Conservation (phyloP, 768 basidiomycete species). For the Brasilioporus rufonigricans region DNA sequence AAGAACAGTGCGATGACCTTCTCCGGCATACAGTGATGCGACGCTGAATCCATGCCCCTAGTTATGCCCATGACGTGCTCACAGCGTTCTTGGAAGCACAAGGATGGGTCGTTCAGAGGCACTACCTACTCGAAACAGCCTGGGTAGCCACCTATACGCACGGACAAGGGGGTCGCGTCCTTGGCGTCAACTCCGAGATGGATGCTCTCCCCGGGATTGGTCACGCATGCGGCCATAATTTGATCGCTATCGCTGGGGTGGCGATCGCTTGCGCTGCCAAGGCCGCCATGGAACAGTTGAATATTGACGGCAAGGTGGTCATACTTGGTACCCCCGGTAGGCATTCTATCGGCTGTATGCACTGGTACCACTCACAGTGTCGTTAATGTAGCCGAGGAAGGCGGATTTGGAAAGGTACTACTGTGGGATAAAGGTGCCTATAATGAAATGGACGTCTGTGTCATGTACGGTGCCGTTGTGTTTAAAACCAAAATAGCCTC, state of each 20-base stretch:
- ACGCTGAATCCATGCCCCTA: not conserved
- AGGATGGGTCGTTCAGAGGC: constrained; percentile 60
- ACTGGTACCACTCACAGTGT: not conserved
- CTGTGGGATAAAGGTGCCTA: constrained; percentile 79
- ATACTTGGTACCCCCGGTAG: constrained; percentile 80
- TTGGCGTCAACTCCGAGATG: too few relatives aligned
- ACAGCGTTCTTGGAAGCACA: constrained; percentile 60
- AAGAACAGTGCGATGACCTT: not conserved
- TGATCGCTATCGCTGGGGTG: too few relatives aligned
- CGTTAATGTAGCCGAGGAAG: constrained; percentile 65
- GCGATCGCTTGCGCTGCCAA: too few relatives aligned
- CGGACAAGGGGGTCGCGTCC: too few relatives aligned
- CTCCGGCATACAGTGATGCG: not conserved
- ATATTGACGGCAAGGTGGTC: too few relatives aligned
- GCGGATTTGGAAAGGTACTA: constrained; percentile 67
- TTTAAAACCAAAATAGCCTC: not conserved
- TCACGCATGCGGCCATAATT: too few relatives aligned
- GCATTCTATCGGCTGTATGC: not conserved
- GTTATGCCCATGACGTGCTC: too few relatives aligned
- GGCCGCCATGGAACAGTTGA: too few relatives aligned
- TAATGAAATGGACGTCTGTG: constrained; percentile 70
- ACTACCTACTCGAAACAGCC: constrained; percentile 62
- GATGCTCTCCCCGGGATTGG: too few relatives aligned
- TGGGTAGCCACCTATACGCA: too few relatives aligned
- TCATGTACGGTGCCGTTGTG: constrained; percentile 51